Conservation (phyloP, 2,329 filamentous ascomycete species). For the Colletotrichum endophyticum region DNA sequence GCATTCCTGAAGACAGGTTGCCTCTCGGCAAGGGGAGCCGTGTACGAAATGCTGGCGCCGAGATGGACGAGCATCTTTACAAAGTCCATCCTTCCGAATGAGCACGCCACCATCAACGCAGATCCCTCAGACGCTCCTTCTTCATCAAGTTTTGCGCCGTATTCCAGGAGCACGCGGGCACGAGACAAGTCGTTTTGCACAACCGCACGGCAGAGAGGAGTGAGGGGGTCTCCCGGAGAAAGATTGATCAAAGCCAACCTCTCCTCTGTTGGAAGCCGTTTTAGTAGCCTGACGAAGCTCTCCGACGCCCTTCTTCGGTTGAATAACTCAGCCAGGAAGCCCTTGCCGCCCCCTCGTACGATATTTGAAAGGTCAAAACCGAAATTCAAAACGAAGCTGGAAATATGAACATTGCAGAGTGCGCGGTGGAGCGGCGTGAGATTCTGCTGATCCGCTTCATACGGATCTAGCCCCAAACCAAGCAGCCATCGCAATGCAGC, state of each 20-base stretch:
- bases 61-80: conserved; percentile 6
- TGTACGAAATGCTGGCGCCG: conserved; percentile 16
- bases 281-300: not conserved
- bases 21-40: not conserved
- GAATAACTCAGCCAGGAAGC: not conserved
- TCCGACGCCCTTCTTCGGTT: not conserved
- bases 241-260: not conserved
- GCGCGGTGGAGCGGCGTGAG: conserved; percentile 1
- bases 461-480: conserved; percentile 12
- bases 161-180: not conserved
- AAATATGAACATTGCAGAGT: not conserved
- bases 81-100: not conserved
- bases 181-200: not conserved
- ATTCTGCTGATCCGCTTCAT: conserved; percentile 2
- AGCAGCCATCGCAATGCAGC: conserved; percentile 16
- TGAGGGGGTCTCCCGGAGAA: not conserved
- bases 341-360: not conserved
- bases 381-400: not conserved
- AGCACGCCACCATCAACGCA: conserved; percentile 22
- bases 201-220: conserved; percentile 10
- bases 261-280: not conserved
- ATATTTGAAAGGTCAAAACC: conserved; percentile 15
- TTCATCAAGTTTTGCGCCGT: conserved; percentile 14
- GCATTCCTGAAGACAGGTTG: not conserved
- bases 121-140: conserved; percentile 15